Evolutionary conservation across 768 basidiomycete species (phyloP).

Genomic region (Tephrocybe rancida): DNA sequence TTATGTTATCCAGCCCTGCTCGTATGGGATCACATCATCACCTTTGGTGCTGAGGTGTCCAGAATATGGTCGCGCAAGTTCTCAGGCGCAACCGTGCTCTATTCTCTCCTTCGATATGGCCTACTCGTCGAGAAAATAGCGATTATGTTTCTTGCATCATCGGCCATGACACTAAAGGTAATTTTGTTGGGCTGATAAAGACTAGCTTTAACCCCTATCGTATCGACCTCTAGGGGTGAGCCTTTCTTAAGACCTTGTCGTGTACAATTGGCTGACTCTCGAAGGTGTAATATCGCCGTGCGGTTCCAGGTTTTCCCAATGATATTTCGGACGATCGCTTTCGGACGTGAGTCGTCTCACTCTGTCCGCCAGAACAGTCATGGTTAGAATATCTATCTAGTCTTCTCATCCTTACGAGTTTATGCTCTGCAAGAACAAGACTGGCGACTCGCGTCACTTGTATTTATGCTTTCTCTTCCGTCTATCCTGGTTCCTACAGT

Average conservation of each 20-base stretch:
- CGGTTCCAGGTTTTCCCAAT: conserved; percentile 33
- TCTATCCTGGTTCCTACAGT: conserved; percentile 28
- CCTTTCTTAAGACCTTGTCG: background rate
- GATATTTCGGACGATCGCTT: conserved; percentile 28
- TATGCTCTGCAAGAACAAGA: conserved; percentile 25
- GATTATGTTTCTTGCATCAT: conserved; percentile 32
- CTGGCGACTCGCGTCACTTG: conserved; percentile 19
- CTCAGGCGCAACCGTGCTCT: conserved; percentile 28
- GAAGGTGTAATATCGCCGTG: conserved; percentile 31
- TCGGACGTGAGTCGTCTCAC: conserved; percentile 11
- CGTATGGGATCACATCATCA: conserved; percentile 32
- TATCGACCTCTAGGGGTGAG: conserved; percentile 4
- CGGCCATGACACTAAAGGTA: conserved; percentile 32
- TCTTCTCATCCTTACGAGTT: conserved; percentile 29
- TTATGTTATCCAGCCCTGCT: conserved; percentile 23
- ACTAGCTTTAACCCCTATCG: background rate
- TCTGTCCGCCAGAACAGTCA: background rate
- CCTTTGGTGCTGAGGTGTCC: conserved; percentile 26
- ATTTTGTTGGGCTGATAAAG: conserved; percentile 5
- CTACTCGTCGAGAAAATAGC: conserved; percentile 31
- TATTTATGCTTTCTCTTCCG: conserved; percentile 27
- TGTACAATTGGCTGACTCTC: background rate
- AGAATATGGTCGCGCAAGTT: conserved; percentile 30
- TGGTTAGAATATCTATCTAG: conserved; percentile 14
- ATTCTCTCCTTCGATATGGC: conserved; percentile 29